Percentiles rank a stretch among this genome's conserved stretches.
phyloP scores from a whole-genome alignment of 1,284 basidiomycete species.

The Papiliotrema nemorosa region DNA sequence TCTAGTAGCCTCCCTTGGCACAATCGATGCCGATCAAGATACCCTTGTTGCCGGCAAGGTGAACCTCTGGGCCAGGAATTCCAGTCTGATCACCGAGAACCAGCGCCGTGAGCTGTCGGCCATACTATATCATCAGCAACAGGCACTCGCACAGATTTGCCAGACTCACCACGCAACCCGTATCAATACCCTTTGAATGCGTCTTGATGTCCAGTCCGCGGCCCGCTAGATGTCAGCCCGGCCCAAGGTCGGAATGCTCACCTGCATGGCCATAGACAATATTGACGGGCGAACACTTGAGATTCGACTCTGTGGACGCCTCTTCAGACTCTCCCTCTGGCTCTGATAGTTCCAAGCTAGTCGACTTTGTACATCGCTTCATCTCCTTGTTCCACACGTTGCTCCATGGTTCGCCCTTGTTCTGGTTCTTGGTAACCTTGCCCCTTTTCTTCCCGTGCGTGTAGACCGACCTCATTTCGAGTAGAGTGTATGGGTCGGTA shows the following conservation, averaged over 20 bases:
- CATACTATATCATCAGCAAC: slow-evolving; percentile 25
- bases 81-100: slow-evolving; percentile 37
- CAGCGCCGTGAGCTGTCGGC: slow-evolving; percentile 39
- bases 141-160: no score
- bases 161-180: slow-evolving; percentile 63
- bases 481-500: slow-evolving; percentile 63
- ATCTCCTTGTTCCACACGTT: slow-evolving; percentile 70
- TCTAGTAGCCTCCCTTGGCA: slow-evolving; percentile 21
- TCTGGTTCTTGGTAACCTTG: slow-evolving; percentile 56
- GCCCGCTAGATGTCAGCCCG: slow-evolving; percentile 52
- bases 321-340: slow-evolving; percentile 1
- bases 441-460: slow-evolving; percentile 50
- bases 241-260: no score
- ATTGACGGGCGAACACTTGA: slow-evolving; percentile 65
- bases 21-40: slow-evolving; percentile 34
- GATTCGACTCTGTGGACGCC: slow-evolving; percentile 5
- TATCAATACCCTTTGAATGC: slow-evolving; percentile 75
- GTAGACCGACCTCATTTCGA: slow-evolving; percentile 70
- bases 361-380: slow-evolving; percentile 54
- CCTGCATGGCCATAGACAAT: slow-evolving; percentile 77
- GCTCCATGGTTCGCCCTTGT: slow-evolving; percentile 67
- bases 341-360: slow-evolving; percentile 8
- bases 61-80: slow-evolving; percentile 21
- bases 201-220: slow-evolving; percentile 71
- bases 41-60: slow-evolving; percentile 32